These are phyloP conservation scores for Scolecobasidium constrictum DNA, from an alignment of 2,329 filamentous ascomycete species.

Conservation along the genomic window DNA sequence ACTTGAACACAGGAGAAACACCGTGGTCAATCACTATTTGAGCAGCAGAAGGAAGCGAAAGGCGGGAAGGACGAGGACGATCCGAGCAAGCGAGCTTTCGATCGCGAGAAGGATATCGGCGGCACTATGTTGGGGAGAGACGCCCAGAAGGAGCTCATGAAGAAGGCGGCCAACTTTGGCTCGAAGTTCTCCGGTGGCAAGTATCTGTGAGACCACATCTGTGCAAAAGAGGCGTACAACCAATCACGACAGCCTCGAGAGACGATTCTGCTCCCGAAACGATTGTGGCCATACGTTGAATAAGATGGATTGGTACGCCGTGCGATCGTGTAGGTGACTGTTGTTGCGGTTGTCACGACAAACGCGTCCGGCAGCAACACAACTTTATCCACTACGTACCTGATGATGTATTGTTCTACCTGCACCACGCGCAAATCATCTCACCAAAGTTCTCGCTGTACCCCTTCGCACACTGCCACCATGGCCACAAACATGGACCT, in stretches of 20 bases:
- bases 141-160: constrained; percentile 69
- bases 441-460: no score
- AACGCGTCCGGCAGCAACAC: background rate
- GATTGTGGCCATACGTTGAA: background rate
- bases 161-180: constrained; percentile 69
- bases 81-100: constrained; percentile 79
- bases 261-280: background rate
- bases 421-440: no score
- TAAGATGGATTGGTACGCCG: background rate
- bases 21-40: constrained; percentile 33
- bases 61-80: constrained; percentile 60
- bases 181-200: constrained; percentile 68
- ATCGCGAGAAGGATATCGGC: constrained; percentile 89
- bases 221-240: background rate
- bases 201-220: constrained; percentile 34
- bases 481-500: constrained; percentile 1
- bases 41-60: constrained; percentile 34
- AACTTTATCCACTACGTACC: no score
- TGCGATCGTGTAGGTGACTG: background rate
- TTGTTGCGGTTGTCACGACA: background rate
- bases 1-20: constrained; percentile 23
- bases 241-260: background rate
- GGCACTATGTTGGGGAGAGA: constrained; percentile 60
- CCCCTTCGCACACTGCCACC: no score
- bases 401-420: no score